phyloP scores from a whole-genome alignment of 208 protist genomes.

The Trypanosoma platydactyli region DNA sequence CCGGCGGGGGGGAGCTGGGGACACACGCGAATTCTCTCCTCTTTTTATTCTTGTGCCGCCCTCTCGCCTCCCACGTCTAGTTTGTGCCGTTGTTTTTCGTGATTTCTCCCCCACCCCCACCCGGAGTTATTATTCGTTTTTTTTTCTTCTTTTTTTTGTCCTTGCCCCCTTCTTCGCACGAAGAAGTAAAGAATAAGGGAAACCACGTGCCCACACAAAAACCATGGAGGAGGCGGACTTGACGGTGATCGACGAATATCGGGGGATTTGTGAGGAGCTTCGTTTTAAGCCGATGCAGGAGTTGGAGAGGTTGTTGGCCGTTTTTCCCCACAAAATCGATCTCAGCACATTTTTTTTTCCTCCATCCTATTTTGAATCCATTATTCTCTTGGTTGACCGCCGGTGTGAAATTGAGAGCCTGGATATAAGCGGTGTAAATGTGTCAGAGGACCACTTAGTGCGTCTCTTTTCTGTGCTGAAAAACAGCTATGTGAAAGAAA shows the following conservation, averaged over 20 bases:
- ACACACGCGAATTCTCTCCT: no score
- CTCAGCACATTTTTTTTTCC: slow-evolving; percentile 53
- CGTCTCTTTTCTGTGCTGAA: slow-evolving; percentile 36
- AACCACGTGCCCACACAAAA: no score
- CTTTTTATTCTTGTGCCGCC: slow-evolving; percentile 13
- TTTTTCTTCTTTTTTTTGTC: slow-evolving; percentile 9
- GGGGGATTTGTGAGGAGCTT: slow-evolving; percentile 24
- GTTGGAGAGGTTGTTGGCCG: slow-evolving; percentile 18
- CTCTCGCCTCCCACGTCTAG: no score
- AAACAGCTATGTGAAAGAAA: slow-evolving; percentile 33
- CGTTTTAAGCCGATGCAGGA: slow-evolving; percentile 12
- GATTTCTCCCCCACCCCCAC: no score
- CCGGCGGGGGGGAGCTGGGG: no score
- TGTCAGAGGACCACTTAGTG: slow-evolving; percentile 32
- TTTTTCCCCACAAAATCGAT: slow-evolving; percentile 32
- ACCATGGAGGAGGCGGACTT: not conserved
- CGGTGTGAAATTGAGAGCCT: slow-evolving; percentile 53
- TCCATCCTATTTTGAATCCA: slow-evolving; percentile 35
- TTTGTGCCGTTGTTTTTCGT: no score
- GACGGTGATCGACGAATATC: slow-evolving; percentile 24
- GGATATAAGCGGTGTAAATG: slow-evolving; percentile 41
- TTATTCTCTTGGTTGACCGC: slow-evolving; percentile 39
- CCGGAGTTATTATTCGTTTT: slow-evolving; percentile 7
- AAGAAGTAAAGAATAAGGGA: not conserved
- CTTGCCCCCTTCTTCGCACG: not conserved